Conservation (phyloP, 768 basidiomycete genomes). For the Suillus bovinus region DNA sequence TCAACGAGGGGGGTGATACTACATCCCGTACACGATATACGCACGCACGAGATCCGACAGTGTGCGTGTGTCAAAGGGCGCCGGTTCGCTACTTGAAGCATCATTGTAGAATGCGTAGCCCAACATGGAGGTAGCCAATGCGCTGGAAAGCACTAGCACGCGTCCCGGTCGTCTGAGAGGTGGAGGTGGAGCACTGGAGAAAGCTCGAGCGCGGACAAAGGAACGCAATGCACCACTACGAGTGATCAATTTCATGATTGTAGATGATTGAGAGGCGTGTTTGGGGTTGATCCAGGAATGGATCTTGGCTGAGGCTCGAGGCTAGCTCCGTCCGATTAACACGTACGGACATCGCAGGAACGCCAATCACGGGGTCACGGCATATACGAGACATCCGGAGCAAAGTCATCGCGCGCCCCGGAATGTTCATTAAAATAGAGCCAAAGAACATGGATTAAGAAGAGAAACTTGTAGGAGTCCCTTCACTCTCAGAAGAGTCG, state of each 20-base stretch:
- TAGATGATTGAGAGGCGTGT: background rate
- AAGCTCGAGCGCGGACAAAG: background rate
- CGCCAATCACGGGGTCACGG: background rate
- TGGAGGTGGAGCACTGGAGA: background rate
- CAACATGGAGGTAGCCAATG: background rate
- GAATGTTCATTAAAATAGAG: background rate
- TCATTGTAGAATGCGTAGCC: background rate
- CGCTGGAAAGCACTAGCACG: constrained; percentile 3
- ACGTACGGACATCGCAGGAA: background rate
- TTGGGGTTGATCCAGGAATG: background rate
- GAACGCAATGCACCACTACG: background rate
- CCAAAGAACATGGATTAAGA: background rate
- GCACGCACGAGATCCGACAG: constrained; percentile 40
- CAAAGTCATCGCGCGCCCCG: background rate
- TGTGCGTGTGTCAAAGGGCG: background rate
- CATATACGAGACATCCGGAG: background rate
- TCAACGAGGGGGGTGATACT: constrained; percentile 79
- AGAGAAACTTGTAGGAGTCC: background rate
- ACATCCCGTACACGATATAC: constrained; percentile 80
- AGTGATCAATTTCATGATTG: background rate
- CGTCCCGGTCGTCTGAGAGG: background rate
- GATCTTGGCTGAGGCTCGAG: no score
- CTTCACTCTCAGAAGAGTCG: no score
- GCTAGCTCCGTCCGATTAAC: constrained; percentile 1
- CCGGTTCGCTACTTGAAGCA: background rate